Percentiles rank a stretch among this genome's conserved stretches.
phyloP scores from a whole-genome alignment of 2,329 filamentous ascomycete genomes.

The Rutstroemia sp. region DNA sequence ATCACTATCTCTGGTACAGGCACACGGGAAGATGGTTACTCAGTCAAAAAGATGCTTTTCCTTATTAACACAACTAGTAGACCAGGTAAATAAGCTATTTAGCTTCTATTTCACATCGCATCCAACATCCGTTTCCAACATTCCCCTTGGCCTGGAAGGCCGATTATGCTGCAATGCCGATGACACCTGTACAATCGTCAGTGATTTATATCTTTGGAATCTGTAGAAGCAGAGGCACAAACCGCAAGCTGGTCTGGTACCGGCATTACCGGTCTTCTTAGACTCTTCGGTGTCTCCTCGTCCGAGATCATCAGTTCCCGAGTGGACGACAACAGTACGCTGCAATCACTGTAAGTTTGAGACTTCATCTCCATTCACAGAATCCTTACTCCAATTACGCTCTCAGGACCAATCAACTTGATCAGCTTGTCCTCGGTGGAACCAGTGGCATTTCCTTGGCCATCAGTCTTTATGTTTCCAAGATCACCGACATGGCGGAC shows the following conservation, averaged over 20 bases:
- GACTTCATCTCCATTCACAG: neutral
- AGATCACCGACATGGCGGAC: slow-evolving; percentile 94
- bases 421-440: slow-evolving; percentile 71
- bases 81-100: neutral
- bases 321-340: slow-evolving; percentile 93
- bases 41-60: neutral
- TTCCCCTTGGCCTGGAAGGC: neutral
- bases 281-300: slow-evolving; percentile 89
- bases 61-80: neutral
- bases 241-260: slow-evolving; percentile 89
- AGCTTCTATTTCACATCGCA: neutral
- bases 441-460: slow-evolving; percentile 82
- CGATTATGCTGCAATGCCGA: slow-evolving; percentile 72
- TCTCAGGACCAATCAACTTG: slow-evolving; percentile 94
- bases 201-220: slow-evolving; percentile 4
- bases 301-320: slow-evolving; percentile 93
- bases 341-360: slow-evolving; percentile 32
- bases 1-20: neutral
- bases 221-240: too few relatives aligned
- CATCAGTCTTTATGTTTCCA: slow-evolving; percentile 95
- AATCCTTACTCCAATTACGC: slow-evolving; percentile 72
- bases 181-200: slow-evolving; percentile 54
- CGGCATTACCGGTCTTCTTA: slow-evolving; percentile 97
- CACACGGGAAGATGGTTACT: neutral
- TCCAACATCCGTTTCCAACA: neutral